These are phyloP conservation scores for Russula emetica DNA, from an alignment of 768 basidiomycete genomes.

Conservation along the genomic window DNA sequence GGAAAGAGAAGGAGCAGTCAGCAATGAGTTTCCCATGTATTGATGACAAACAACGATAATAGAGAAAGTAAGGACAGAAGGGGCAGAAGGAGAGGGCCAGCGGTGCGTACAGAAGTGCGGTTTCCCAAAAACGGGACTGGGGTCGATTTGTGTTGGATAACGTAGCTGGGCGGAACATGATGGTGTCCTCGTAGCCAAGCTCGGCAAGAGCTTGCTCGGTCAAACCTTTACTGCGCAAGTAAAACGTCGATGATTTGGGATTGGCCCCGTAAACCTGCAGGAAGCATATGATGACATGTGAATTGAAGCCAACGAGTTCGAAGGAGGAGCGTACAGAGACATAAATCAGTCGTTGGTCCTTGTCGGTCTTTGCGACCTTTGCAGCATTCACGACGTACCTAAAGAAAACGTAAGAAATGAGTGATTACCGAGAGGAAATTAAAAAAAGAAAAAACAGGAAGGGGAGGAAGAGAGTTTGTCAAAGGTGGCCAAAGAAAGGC, in stretches of 20 bases:
- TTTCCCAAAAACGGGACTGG: background rate
- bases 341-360: slow-evolving; percentile 63
- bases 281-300: background rate
- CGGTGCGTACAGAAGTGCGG: background rate
- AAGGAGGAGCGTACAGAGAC: slow-evolving; percentile 48
- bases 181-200: slow-evolving; percentile 65
- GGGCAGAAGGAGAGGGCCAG: background rate
- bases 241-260: slow-evolving; percentile 48
- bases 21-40: background rate
- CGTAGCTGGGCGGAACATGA: slow-evolving; percentile 63
- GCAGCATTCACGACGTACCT: slow-evolving; percentile 78
- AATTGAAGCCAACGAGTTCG: background rate
- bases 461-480: background rate
- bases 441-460: background rate
- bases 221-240: slow-evolving; percentile 62
- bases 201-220: slow-evolving; percentile 66
- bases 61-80: background rate
- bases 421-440: background rate
- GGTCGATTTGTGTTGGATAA: slow-evolving; percentile 32
- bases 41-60: background rate
- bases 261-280: slow-evolving; percentile 49
- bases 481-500: background rate
- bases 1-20: background rate
- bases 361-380: slow-evolving; percentile 45
- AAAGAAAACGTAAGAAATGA: background rate